Base-by-base conservation (phyloP, 352 stramenopile species). In the Aphanomyces cochlioides region DNA sequence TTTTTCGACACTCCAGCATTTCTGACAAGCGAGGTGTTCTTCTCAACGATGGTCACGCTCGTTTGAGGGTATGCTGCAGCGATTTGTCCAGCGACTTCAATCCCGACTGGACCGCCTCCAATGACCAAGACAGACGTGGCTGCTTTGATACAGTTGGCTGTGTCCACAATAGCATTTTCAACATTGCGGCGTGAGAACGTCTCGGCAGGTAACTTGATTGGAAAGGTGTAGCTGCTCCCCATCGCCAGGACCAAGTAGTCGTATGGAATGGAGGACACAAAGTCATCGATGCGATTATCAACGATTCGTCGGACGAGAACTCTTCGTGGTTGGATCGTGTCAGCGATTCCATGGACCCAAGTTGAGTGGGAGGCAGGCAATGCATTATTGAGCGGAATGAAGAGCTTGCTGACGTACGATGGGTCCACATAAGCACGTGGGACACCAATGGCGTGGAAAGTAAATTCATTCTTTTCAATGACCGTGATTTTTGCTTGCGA, bases 11-110 rank as follows among this genome's bases (percentile, higher is more conserved):
- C 56, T 3, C 81, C 75, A 67, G 78, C 76, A 10, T 67, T 66
- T 1, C 71, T 57, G 5, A 89, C 63, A 37, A 91, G 77, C 37
- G 74, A 56, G 0, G 75, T 63, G 8, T 76, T 74, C 3, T 67
- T 69, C 0, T 88, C 75, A 7, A 90, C 43, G 50, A 91, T 80
- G 8, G 77, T 90, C 19, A 91, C 81, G 1, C 68, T 76, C 67
- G 90, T 91, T 47, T 43, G 65, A 1, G 84, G 81, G 61, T 81
- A 88, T 60, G 84, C 79, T 17, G 64, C 48, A 21, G 79, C 81
- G 71, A 91, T 87, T 63, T 90, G 82, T 5, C 75, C 78, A 0
- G 82, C 84, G 38, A 91, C 69, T 63, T 92, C 84, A 47, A 76
- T 81, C n/a, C 82, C 82, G 8, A 91, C 81, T 0, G 79, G 43